phyloP scores from a whole-genome alignment of 2,329 filamentous ascomycete genomes.

The Penicillium brevicompactum region DNA sequence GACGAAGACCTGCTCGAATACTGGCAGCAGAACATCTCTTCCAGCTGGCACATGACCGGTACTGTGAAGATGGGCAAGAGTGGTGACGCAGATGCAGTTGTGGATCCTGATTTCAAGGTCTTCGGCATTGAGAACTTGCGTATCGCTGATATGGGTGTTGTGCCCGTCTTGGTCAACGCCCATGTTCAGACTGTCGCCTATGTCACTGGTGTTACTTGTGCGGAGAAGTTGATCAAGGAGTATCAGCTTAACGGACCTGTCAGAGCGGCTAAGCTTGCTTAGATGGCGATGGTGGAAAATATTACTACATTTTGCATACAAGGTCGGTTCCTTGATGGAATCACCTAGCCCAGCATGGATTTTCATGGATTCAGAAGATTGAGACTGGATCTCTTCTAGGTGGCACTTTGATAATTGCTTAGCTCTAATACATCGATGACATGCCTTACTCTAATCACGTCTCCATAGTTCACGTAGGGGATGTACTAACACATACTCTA shows the following conservation, averaged over 20 bases:
- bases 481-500: too few species aligned
- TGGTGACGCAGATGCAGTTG: conserved; percentile 48
- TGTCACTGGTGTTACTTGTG: conserved; percentile 54
- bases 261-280: neutral
- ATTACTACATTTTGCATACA: neutral
- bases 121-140: conserved; percentile 42
- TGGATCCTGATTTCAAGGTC: conserved; percentile 49
- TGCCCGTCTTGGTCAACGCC: conserved; percentile 47
- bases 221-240: conserved; percentile 53
- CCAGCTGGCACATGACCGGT: conserved; percentile 59
- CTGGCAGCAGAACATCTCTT: conserved; percentile 50
- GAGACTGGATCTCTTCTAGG: neutral
- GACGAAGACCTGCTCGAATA: conserved; percentile 59
- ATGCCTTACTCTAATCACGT: too few species aligned
- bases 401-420: neutral
- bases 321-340: neutral
- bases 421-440: too few species aligned
- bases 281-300: neutral
- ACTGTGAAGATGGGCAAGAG: conserved; percentile 60
- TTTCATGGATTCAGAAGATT: neutral
- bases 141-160: conserved; percentile 48
- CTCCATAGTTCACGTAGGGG: too few species aligned
- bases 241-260: conserved; percentile 37
- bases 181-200: conserved; percentile 59
- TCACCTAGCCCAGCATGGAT: neutral